Conservation (phyloP, 495 filamentous ascomycete genomes). For the Recurvomyces mirabilis region DNA sequence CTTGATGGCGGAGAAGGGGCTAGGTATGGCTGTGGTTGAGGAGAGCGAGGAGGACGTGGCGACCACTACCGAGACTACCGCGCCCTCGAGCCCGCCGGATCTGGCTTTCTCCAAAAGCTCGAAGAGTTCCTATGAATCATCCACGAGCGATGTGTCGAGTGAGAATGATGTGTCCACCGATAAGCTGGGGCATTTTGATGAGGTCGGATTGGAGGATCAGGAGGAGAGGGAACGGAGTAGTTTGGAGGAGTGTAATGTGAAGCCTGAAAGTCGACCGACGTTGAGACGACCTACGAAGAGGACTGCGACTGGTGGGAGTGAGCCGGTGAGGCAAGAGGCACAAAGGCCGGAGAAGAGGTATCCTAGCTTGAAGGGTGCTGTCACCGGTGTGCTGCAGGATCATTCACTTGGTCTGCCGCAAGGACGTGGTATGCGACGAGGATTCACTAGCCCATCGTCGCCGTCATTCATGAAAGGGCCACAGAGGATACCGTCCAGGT, state of each 20-base stretch:
- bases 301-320: conserved; percentile 7
- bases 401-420: conserved; percentile 29
- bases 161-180: conserved; percentile 19
- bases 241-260: conserved; percentile 34
- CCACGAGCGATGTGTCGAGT: conserved; percentile 42
- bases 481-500: conserved; percentile 26
- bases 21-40: conserved; percentile 7
- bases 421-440: conserved; percentile 23
- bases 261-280: conserved; percentile 24
- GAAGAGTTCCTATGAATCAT: conserved; percentile 78
- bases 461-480: conserved; percentile 32
- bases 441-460: conserved; percentile 35
- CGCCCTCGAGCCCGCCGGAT: conserved; percentile 71
- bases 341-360: conserved; percentile 24
- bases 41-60: not conserved
- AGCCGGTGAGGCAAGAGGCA: not conserved
- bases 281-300: conserved; percentile 17
- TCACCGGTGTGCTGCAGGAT: conserved; percentile 24
- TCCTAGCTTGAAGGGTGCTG: conserved; percentile 31
- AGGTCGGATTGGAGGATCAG: conserved; percentile 78
- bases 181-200: conserved; percentile 64
- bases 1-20: conserved; percentile 3
- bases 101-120: conserved; percentile 79
- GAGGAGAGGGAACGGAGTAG: conserved; percentile 20
- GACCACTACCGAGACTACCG: no score